Evolutionary conservation across 1,284 basidiomycete genomes (phyloP), one percentile per base, ranked within the genome.

Genomic region (Moesziomyces sp.): DNA sequence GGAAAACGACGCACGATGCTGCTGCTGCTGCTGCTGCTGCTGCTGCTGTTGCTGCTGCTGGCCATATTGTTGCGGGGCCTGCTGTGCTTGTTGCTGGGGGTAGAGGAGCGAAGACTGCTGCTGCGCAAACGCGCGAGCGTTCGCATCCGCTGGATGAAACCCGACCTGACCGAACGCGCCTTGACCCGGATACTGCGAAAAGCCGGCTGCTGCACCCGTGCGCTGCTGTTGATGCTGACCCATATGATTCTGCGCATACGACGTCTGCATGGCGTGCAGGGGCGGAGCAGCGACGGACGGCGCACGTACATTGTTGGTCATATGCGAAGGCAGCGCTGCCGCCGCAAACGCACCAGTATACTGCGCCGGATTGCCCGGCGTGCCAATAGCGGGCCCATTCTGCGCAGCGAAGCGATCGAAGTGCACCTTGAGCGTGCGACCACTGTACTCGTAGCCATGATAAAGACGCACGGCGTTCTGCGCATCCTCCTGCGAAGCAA

Each of bases 401-500:
- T 65, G 60, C 4, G 66, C 59, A 0, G 80, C 78, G 44, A 82
- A 79, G 13, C 82, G 74, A 86, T 94, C 93, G 80, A 90, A 92
- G 83, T 93, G 92, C 14, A 94, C 93, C 84, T 94, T 94, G 52
- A 94, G 86, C 30, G 87, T 86, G 40, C 93, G 89, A 3, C 93
- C 93, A 79, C 92, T 93, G 84, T 91, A 93, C 79, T 95, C 93
- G 83, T 91, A 93, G 45, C 83, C 83, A 54, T 84, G 81, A 38
- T 83, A 84, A 40, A 84, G 76, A 58, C 88, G 87, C 24, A 96
- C 90, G 1, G 94, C 96, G 24, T 91, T 87, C 64, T 92, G 90
- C 0, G 94, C 95, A 81, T 98, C 95, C 82, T 96, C 94, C 35
- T 92, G 91, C 35, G 90, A 92, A 1, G 93, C 93, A 69, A 97